These are phyloP conservation scores for Blastomyces parvus DNA, from an alignment of 2,329 filamentous ascomycete genomes.

Conservation along the genomic window DNA sequence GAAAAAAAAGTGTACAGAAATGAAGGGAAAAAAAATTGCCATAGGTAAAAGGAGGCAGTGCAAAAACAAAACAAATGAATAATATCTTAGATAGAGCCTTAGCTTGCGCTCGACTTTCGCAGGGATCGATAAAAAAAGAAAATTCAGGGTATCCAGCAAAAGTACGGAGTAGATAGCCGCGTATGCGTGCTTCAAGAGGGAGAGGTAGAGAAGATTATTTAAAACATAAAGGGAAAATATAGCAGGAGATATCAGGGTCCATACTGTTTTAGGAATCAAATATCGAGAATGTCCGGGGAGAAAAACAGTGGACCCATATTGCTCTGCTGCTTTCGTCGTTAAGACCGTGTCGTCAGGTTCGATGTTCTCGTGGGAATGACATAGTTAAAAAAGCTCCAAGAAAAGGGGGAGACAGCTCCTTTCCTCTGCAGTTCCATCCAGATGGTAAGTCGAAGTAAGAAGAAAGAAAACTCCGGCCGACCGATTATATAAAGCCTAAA, in stretches of 20 bases:
- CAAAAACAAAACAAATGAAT: background rate
- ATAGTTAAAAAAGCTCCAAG: background rate
- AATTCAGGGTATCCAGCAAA: background rate
- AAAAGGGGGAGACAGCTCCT: background rate
- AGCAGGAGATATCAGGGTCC: background rate
- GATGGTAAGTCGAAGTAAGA: background rate
- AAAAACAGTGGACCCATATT: background rate
- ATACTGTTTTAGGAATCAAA: background rate
- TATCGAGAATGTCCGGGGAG: background rate
- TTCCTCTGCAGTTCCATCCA: background rate
- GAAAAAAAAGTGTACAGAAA: background rate
- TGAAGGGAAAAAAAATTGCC: background rate
- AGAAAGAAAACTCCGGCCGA: background rate
- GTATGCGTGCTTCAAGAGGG: background rate
- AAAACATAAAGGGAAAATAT: background rate
- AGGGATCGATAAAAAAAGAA: background rate
- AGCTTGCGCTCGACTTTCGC: background rate
- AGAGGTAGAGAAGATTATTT: background rate
- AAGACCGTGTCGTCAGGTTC: background rate
- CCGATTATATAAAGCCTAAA: background rate
- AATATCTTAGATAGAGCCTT: background rate
- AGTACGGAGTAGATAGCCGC: background rate
- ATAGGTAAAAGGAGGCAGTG: background rate
- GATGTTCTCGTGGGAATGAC: background rate
- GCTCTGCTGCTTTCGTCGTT: background rate